Percentiles rank a stretch among this genome's conserved stretches.
phyloP scores from a whole-genome alignment of 2,329 filamentous ascomycete species.

The Fusarium sp. region DNA sequence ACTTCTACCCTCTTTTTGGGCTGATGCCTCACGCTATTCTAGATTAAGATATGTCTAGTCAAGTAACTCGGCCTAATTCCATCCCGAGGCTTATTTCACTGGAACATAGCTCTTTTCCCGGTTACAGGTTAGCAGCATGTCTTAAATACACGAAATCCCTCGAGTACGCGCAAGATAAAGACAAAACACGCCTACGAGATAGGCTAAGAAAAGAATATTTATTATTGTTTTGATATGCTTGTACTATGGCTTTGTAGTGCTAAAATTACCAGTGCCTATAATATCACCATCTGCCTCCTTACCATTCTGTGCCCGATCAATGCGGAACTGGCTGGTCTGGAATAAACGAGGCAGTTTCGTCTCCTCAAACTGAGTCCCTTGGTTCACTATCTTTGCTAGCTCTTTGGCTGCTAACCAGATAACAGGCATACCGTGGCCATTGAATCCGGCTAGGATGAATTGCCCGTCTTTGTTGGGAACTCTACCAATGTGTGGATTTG shows the following conservation, averaged over 20 bases:
- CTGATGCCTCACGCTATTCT: no score
- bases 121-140: no score
- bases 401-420: slow-evolving; percentile 15
- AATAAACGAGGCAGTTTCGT: slow-evolving; percentile 6
- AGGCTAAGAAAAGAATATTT: no score
- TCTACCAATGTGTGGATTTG: slow-evolving; percentile 8
- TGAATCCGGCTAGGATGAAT: slow-evolving; percentile 7
- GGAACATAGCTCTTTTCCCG: no score
- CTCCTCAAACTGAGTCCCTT: not conserved
- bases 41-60: no score
- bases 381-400: not conserved
- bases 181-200: no score
- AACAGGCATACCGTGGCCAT: slow-evolving; percentile 8
- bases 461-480: slow-evolving; percentile 1
- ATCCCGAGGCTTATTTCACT: no score
- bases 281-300: slow-evolving; percentile 9
- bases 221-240: no score
- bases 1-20: no score
- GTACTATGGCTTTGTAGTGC: slow-evolving; percentile 1
- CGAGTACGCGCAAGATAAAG: no score
- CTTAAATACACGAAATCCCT: no score
- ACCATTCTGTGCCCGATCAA: slow-evolving; percentile 6
- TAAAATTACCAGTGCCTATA: slow-evolving; percentile 7
- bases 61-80: no score
- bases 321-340: slow-evolving; percentile 9